Base-by-base conservation (phyloP, 1,139 yeast species). In the Blastobotrys capitulatus region DNA sequence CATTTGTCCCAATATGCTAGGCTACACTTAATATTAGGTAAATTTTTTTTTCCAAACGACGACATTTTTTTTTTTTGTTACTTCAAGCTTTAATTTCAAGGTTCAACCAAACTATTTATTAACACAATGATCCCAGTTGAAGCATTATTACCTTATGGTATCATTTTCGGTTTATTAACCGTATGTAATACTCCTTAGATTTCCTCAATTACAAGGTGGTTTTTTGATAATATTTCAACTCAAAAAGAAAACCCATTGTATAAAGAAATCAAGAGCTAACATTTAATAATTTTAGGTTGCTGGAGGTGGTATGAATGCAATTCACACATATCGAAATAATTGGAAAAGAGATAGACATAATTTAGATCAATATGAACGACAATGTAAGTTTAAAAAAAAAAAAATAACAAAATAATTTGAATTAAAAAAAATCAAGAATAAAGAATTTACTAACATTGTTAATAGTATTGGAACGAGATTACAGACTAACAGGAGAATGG, bases 391-490 rank as follows among this genome's bases (percentile, higher is more conserved):
- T 10, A n/a, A 31, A 3, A 15, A 15, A n/a, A n/a, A n/a, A n/a
- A n/a, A n/a, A n/a, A n/a, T n/a, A n/a, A n/a, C n/a, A n/a, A n/a
- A 15, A 25, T 13, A 6, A 13, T 37, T 15, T 29, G 37, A 34
- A 7, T 34, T 34, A 29, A 12, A 12, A 29, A 29, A 29, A 12
- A 12, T 12, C 34, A 12, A 12, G 34, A 29, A 19, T 22, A n/a
- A n/a, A n/a, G n/a, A n/a, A n/a, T 26, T 19, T 38, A 35, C 50
- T 51, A 44, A 54, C 49, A 20, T 13, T 2, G 13, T 8, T 9
- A n/a, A n/a, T 72, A 73, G 68, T 81, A 78, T 73, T 79, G 71
- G 83, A 81, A 58, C 76, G 95, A 63, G 95, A 86, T 66, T 75
- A 78, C 64, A 74, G 89, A 57, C 71, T 86, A 60, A 86, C 95